These are phyloP conservation scores for Austroboletus eburneus DNA, from an alignment of 768 basidiomycete species.

Conservation along the genomic window DNA sequence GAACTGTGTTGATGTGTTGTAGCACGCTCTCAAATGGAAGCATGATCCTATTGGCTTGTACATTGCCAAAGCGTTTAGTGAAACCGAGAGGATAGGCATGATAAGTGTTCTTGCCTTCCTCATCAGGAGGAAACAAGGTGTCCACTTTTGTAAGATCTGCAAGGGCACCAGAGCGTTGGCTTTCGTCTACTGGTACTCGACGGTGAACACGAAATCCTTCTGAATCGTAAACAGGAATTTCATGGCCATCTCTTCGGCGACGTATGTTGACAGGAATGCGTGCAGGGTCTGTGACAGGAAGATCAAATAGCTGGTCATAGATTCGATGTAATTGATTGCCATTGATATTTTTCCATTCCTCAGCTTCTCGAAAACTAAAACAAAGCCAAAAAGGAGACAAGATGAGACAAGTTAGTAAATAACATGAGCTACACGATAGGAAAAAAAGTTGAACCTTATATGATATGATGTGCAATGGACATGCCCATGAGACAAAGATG, in stretches of 20 bases:
- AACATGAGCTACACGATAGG: no score
- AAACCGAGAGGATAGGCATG: slow-evolving; percentile 4
- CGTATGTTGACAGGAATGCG: background rate
- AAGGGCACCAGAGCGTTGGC: background rate
- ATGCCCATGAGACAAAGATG: background rate
- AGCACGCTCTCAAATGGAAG: background rate
- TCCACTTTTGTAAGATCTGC: background rate
- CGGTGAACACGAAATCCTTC: background rate
- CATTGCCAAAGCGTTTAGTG: background rate
- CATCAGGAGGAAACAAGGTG: background rate
- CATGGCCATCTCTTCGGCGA: background rate
- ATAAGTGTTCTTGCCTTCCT: background rate
- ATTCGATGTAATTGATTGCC: background rate
- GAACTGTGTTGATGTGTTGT: background rate
- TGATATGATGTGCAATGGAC: slow-evolving; percentile 4
- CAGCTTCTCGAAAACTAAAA: background rate
- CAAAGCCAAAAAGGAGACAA: no score
- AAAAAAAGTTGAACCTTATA: background rate
- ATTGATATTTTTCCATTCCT: background rate
- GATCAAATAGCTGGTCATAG: background rate
- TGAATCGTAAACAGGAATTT: background rate
- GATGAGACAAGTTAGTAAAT: background rate
- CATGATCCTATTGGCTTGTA: background rate
- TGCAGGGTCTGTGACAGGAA: background rate
- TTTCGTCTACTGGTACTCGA: background rate